phyloP scores from a whole-genome alignment of 2,329 filamentous ascomycete species.

The Trichoderma afroharzianum region DNA sequence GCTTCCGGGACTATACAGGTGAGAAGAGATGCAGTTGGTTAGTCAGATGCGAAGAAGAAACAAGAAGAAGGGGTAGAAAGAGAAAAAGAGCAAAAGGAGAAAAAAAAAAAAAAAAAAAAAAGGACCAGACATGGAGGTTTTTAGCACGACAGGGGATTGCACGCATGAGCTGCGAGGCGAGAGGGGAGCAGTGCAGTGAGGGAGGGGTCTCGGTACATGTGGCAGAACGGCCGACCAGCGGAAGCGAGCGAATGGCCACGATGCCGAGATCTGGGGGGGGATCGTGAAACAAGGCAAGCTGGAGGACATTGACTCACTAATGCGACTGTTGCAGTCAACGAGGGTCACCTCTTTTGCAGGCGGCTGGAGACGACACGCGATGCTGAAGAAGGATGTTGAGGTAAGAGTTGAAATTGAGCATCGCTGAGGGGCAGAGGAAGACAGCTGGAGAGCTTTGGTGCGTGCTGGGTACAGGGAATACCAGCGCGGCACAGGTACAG shows the following conservation, averaged over 20 bases:
- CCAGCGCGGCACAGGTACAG: neutral
- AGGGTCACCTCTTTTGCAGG: neutral
- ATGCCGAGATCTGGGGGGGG: constrained; percentile 10
- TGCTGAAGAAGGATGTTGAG: neutral
- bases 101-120: too few relatives aligned
- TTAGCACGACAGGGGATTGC: neutral
- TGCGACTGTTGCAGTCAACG: neutral
- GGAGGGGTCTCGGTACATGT: constrained; percentile 11
- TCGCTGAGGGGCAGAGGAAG: neutral
- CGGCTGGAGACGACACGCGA: neutral
- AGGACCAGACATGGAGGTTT: neutral
- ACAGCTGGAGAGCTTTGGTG: neutral
- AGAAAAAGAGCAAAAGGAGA: neutral
- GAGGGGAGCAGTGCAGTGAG: constrained; percentile 2
- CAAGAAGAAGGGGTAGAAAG: neutral
- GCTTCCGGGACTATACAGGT: neutral
- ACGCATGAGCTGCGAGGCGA: neutral
- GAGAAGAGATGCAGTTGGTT: neutral
- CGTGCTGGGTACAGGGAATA: neutral
- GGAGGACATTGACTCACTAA: neutral
- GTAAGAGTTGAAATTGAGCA: neutral
- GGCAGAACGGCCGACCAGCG: neutral
- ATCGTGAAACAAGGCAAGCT: neutral
- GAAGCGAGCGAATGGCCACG: constrained; percentile 7
- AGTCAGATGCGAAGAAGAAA: neutral